Percentiles rank a stretch among this genome's conserved stretches.
phyloP scores from a whole-genome alignment of 2,329 filamentous ascomycete genomes.

The Sporothrix pseudoabietina region DNA sequence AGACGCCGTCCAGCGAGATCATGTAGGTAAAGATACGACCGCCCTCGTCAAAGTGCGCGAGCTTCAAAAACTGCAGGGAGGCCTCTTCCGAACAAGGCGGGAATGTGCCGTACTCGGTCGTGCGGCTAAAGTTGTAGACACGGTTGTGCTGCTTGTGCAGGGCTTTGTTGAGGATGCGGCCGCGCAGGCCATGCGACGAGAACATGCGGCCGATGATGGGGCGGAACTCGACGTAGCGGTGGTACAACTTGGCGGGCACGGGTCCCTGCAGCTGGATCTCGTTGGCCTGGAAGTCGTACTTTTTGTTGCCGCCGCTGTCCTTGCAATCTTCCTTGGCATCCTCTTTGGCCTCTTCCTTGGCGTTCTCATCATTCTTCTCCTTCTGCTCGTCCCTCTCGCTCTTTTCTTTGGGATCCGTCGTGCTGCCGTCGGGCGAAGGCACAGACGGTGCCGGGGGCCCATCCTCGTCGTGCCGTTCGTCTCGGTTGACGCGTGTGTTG shows the following conservation, averaged over 20 bases:
- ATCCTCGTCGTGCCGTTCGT: constrained; percentile 55
- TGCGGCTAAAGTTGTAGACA: constrained; percentile 83
- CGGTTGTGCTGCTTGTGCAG: constrained; percentile 87
- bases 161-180: constrained; percentile 78
- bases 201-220: constrained; percentile 92
- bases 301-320: not conserved
- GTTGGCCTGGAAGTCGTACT: constrained; percentile 80
- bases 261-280: constrained; percentile 87
- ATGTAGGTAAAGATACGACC: constrained; percentile 90
- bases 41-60: constrained; percentile 84
- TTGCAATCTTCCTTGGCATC: not conserved
- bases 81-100: constrained; percentile 68
- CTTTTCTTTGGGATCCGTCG: constrained; percentile 36
- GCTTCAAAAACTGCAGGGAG: constrained; percentile 77
- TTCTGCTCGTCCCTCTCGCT: constrained; percentile 42
- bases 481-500: constrained; percentile 67
- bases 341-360: constrained; percentile 40
- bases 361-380: constrained; percentile 40
- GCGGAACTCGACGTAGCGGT: constrained; percentile 90
- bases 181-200: constrained; percentile 72
- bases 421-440: too few relatives aligned
- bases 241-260: constrained; percentile 77
- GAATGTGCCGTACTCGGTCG: constrained; percentile 72
- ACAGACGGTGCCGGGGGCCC: not conserved
- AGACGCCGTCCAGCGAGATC: constrained; percentile 79